Evolutionary conservation across 2,329 filamentous ascomycete species (phyloP).

Genomic region (Neonectria hederae): DNA sequence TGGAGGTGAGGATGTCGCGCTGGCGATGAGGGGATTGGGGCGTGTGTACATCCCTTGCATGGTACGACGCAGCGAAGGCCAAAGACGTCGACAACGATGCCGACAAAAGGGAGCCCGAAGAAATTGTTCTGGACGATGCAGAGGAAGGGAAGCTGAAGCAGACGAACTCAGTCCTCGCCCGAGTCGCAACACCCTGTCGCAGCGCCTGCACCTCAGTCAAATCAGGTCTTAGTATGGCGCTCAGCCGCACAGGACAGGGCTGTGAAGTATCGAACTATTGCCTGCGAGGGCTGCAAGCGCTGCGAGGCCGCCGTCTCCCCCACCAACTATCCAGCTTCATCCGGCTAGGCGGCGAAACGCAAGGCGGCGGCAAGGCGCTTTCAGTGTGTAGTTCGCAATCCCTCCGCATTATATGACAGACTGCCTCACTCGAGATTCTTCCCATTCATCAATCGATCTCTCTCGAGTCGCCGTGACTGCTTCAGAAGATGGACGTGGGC

Average conservation of each 20-base stretch:
- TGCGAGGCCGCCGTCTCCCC: not conserved
- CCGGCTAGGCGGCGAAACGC: not conserved
- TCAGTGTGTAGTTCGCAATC: not conserved
- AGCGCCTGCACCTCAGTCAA: not conserved
- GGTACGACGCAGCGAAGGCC: not conserved
- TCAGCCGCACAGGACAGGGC: not conserved
- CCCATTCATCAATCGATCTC: not conserved
- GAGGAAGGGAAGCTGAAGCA: not conserved
- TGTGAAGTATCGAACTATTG: not conserved
- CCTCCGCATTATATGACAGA: not conserved
- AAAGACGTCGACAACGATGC: not conserved
- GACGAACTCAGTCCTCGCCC: not conserved
- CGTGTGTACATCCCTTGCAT: not conserved
- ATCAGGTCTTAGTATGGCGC: not conserved
- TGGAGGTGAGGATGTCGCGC: not conserved
- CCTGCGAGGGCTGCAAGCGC: not conserved
- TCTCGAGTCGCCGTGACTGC: not conserved
- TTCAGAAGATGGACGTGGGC: not conserved
- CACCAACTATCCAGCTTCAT: not conserved
- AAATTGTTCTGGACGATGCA: not conserved
- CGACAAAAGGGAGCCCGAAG: not conserved
- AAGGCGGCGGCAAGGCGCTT: not conserved
- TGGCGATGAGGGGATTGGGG: too few species aligned
- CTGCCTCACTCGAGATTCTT: not conserved
- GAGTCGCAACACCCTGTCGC: not conserved